Percentiles rank a stretch among this genome's conserved stretches.
phyloP scores from a whole-genome alignment of 108 stramenopile genomes.

The Nitzschia putrida region DNA sequence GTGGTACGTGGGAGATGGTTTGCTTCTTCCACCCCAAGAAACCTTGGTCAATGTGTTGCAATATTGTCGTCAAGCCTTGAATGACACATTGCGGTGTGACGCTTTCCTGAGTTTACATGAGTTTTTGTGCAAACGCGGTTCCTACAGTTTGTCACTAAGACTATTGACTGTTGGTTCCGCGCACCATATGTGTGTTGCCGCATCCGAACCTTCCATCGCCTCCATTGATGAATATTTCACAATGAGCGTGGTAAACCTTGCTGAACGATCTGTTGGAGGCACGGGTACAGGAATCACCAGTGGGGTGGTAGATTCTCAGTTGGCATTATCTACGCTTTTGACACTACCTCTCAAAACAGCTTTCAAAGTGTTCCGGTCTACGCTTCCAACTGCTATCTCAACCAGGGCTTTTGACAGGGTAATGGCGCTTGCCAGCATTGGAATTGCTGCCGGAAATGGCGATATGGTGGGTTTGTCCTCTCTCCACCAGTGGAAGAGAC shows the following conservation, averaged over 20 bases:
- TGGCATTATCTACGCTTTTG: constrained; percentile 67
- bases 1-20: constrained; percentile 88
- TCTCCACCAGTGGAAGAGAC: constrained; percentile 60
- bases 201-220: constrained; percentile 3
- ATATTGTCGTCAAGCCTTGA: constrained; percentile 54
- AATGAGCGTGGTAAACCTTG: constrained; percentile 30
- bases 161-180: constrained; percentile 44
- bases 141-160: constrained; percentile 62
- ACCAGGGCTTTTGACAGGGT: constrained; percentile 71
- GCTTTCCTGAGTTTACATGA: constrained; percentile 39
- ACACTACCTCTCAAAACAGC: constrained; percentile 68
- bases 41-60: constrained; percentile 46
- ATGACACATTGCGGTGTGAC: constrained; percentile 23
- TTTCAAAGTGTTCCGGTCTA: constrained; percentile 72
- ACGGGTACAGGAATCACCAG: constrained; percentile 72
- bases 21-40: constrained; percentile 69
- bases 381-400: constrained; percentile 79
- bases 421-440: constrained; percentile 64
- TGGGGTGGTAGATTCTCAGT: constrained; percentile 64
- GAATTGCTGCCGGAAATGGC: constrained; percentile 51
- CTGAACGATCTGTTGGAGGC: constrained; percentile 76
- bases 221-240: constrained; percentile 9
- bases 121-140: constrained; percentile 61
- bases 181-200: constrained; percentile 12
- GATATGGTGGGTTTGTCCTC: constrained; percentile 22